A percentile compares a stretch with the other conserved stretches of the same genome.
phyloP scores from a whole-genome alignment of 805 yeast genomes.

The Teunomyces tritomae region DNA sequence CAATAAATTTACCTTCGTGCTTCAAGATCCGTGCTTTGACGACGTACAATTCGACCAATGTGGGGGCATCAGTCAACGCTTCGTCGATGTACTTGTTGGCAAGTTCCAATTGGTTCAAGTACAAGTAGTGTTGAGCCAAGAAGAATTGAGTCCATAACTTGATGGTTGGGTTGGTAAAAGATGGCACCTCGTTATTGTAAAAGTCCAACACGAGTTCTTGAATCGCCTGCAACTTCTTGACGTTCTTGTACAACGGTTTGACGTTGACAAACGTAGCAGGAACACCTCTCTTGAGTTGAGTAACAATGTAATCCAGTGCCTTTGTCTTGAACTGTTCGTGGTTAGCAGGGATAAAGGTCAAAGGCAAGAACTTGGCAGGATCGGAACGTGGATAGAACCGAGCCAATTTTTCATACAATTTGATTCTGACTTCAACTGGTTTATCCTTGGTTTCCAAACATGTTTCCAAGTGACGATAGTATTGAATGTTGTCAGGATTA shows the following conservation, averaged over 20 bases:
- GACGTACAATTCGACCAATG: slow-evolving; percentile 77
- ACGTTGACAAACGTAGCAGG: slow-evolving; percentile 88
- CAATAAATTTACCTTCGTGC: slow-evolving; percentile 57
- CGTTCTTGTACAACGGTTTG: slow-evolving; percentile 68
- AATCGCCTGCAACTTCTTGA: slow-evolving; percentile 39
- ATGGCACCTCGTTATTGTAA: slow-evolving; percentile 26
- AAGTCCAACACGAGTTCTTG: slow-evolving; percentile 55
- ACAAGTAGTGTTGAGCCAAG: slow-evolving; percentile 74
- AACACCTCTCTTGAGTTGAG: slow-evolving; percentile 73
- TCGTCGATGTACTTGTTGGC: slow-evolving; percentile 59
- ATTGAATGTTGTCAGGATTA: slow-evolving; percentile 75
- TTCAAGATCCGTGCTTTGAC: slow-evolving; percentile 78
- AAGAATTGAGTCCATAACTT: slow-evolving; percentile 72
- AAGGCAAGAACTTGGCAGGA: slow-evolving; percentile 74
- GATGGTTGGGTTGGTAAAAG: slow-evolving; percentile 42
- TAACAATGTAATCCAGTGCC: slow-evolving; percentile 52
- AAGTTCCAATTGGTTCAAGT: slow-evolving; percentile 46
- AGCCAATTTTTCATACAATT: slow-evolving; percentile 63
- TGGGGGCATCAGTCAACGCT: slow-evolving; percentile 75
- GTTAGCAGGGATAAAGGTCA: slow-evolving; percentile 63
- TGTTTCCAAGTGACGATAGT: slow-evolving; percentile 65
- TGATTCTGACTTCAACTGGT: slow-evolving; percentile 49
- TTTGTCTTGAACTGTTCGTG: slow-evolving; percentile 45
- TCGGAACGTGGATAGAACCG: slow-evolving; percentile 80
- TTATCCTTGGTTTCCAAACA: slow-evolving; percentile 48